Base-by-base conservation (phyloP, 768 basidiomycete species). In the Naganishia antarctica region DNA sequence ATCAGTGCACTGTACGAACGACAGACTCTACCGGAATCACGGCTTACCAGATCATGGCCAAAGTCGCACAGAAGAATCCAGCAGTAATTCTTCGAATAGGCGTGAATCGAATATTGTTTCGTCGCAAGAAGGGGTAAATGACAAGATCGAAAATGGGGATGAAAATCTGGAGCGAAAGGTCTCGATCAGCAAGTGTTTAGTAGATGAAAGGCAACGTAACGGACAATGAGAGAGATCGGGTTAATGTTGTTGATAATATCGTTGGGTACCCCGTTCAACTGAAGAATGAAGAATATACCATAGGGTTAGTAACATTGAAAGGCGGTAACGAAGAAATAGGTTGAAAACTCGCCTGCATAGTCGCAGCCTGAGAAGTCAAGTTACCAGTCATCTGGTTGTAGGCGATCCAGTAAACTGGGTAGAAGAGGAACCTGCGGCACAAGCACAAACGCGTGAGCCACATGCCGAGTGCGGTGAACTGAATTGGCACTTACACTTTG, bases 211-310 rank as follows among this genome's bases (percentile, higher is more conserved):
- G n/a, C n/a, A n/a, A n/a, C n/a, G n/a, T 37, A 4, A 62, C 61
- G n/a, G 26, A 65, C 49, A 40, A 68, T 45, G 37, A 67, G 47
- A 8, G 64, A 53, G 51, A 72, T 53, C 1, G 64, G 28, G 69
- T 72, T 72, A 65, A 72, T 70, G 66, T 72, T 72, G 61, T 49
- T 32, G 60, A 72, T 68, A 28, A 70, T 53, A 57, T 72, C 71
- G 68, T 72, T 72, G 21, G 71, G 71, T 0, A 67, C 71, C 8
- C 66, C 66, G 66, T 71, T 68, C n/a, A 67, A 51, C 32, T 40
- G 26, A 66, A 70, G n/a, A n/a, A n/a, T n/a, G n/a, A 18, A 18
- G n/a, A 26, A 31, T 9, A n/a, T n/a, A 32, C 4, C 11, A 23
- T 40, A 41, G 37, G 21, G 1, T 25, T 9, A 23, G 23, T 4